Evolutionary conservation across 768 basidiomycete genomes (phyloP).

Genomic region (Lactarius hatsudake): DNA sequence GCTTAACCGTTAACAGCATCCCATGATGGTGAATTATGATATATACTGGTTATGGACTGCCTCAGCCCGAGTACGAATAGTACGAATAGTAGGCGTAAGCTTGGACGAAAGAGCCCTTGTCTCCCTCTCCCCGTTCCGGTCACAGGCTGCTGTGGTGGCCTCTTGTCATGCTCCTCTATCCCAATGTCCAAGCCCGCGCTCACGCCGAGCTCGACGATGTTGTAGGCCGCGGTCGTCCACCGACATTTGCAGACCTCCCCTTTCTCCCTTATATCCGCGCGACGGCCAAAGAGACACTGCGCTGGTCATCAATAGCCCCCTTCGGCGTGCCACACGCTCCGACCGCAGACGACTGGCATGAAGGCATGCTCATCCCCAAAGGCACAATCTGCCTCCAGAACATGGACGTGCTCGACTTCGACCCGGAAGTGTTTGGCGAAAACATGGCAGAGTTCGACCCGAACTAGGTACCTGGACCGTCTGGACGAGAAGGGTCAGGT

Average conservation of each 20-base stretch:
- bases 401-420: no score
- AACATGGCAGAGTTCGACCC: background rate
- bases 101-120: no score
- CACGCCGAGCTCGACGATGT: slow-evolving; percentile 44
- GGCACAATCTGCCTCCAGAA: no score
- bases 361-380: background rate
- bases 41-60: no score
- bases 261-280: slow-evolving; percentile 40
- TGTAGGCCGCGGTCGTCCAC: slow-evolving; percentile 37
- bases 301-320: slow-evolving; percentile 31
- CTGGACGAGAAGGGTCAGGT: slow-evolving; percentile 8
- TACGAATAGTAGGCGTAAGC: no score
- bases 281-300: slow-evolving; percentile 35
- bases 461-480: background rate
- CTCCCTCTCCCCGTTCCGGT: no score
- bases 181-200: slow-evolving; percentile 37
- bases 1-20: no score
- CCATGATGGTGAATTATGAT: no score
- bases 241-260: slow-evolving; percentile 35
- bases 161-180: slow-evolving; percentile 41
- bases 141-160: slow-evolving; percentile 39
- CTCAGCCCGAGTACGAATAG: no score
- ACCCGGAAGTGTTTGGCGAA: background rate
- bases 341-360: slow-evolving; percentile 13
- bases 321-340: slow-evolving; percentile 22